Percentiles rank a stretch among this genome's conserved stretches.
Evolutionary conservation across 805 yeast genomes (phyloP).

Genomic region (Pichia paraexigua): DNA sequence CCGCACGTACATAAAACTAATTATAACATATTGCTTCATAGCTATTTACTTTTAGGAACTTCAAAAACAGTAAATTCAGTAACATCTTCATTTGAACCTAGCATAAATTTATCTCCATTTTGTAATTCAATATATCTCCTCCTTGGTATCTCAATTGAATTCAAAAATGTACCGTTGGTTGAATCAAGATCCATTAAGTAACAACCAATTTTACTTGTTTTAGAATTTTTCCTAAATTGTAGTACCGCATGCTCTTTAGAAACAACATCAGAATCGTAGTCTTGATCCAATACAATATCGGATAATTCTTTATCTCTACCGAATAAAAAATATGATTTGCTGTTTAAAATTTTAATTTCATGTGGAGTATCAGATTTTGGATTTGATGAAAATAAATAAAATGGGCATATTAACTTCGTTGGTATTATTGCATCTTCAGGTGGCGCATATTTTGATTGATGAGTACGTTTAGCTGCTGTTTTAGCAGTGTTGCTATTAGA

Average conservation of each 20-base stretch:
- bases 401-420: conserved; percentile 10
- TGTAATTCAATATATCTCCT: conserved; percentile 21
- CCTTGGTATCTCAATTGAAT: conserved; percentile 19
- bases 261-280: conserved; percentile 16
- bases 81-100: conserved; percentile 22
- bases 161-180: conserved; percentile 25
- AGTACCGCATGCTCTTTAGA: conserved; percentile 25
- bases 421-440: conserved; percentile 18
- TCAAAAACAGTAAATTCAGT: conserved; percentile 19
- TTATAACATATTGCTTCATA: neutral
- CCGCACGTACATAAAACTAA: neutral
- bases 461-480: neutral
- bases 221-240: conserved; percentile 17
- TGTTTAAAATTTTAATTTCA: conserved; percentile 16
- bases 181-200: conserved; percentile 25
- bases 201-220: neutral
- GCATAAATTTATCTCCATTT: conserved; percentile 18
- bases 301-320: conserved; percentile 17
- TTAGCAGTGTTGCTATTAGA: neutral
- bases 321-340: conserved; percentile 21
- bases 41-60: neutral
- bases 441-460: conserved; percentile 11
- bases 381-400: conserved; percentile 10
- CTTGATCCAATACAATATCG: conserved; percentile 15
- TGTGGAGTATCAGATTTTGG: conserved; percentile 7